A percentile compares a stretch with the other conserved stretches of the same genome.
Conservation (phyloP, 306 rosid species). For the Lathyrus tuberosus region DNA sequence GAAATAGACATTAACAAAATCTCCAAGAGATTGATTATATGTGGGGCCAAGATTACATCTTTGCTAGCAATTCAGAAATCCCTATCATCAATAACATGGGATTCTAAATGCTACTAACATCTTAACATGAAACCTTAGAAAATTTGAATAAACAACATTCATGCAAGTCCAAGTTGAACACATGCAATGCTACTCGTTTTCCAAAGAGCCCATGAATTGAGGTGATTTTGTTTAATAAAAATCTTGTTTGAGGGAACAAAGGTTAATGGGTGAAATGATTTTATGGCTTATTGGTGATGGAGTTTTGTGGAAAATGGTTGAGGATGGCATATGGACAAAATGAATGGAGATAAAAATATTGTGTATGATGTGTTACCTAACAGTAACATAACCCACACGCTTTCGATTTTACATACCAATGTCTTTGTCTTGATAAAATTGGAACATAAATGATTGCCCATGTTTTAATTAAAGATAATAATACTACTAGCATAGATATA, state of each 20-base stretch:
- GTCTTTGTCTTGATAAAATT: constrained; percentile 51
- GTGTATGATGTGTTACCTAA: constrained; percentile 51
- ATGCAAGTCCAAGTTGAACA: constrained; percentile 31
- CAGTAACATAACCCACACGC: constrained; percentile 42
- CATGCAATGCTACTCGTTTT: constrained; percentile 37
- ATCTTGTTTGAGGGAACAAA: constrained; percentile 37
- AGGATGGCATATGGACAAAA: constrained; percentile 49
- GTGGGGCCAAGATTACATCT: constrained; percentile 34
- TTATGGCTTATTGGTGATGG: constrained; percentile 68
- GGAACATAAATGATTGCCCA: constrained; percentile 48
- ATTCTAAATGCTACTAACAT: constrained; percentile 45
- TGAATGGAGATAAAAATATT: constrained; percentile 42
- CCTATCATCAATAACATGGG: constrained; percentile 61
- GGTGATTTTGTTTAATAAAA: constrained; percentile 27
- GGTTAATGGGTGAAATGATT: constrained; percentile 44
- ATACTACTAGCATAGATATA: neutral
- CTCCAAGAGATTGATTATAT: constrained; percentile 12
- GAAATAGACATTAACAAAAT: constrained; percentile 47
- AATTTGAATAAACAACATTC: constrained; percentile 32
- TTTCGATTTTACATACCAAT: constrained; percentile 46
- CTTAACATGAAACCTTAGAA: constrained; percentile 33
- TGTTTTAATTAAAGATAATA: constrained; percentile 19
- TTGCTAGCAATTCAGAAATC: constrained; percentile 28
- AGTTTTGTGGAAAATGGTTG: constrained; percentile 53
- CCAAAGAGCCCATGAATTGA: constrained; percentile 35